Evolutionary conservation across 116 monocot genomes (phyloP).

Genomic region (Iris pallida): DNA sequence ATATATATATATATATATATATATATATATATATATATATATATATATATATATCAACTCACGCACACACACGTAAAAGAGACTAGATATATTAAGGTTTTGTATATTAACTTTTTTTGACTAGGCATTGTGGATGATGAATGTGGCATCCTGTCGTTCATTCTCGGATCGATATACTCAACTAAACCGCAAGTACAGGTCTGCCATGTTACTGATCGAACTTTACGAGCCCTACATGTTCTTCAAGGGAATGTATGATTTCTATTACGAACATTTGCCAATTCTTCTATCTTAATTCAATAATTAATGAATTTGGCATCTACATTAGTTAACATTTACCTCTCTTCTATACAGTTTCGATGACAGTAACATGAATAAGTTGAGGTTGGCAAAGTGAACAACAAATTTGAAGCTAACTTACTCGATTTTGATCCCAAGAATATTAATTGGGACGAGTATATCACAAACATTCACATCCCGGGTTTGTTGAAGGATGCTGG

Average conservation of each 20-base stretch:
- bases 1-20: no score
- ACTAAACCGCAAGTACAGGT: slow-evolving; percentile 28
- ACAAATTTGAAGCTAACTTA: neutral
- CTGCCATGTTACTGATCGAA: slow-evolving; percentile 21
- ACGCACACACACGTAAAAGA: neutral
- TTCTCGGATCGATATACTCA: slow-evolving; percentile 14
- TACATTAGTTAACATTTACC: neutral
- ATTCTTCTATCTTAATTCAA: neutral
- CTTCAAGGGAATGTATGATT: slow-evolving; percentile 34
- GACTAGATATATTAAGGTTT: no score
- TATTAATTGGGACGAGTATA: slow-evolving; percentile 37
- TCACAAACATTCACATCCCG: slow-evolving; percentile 33
- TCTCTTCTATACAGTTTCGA: slow-evolving; percentile 26
- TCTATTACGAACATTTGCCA: neutral
- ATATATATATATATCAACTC: neutral
- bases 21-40: no score
- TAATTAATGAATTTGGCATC: neutral
- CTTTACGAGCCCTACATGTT: slow-evolving; percentile 36
- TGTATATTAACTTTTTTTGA: neutral
- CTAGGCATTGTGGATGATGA: slow-evolving; percentile 20
- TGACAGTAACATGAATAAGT: slow-evolving; percentile 20
- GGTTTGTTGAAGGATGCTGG: slow-evolving; percentile 33
- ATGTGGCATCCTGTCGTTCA: slow-evolving; percentile 9
- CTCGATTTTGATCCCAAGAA: slow-evolving; percentile 33
- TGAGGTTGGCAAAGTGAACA: slow-evolving; percentile 5